Percentiles rank a stretch among this genome's conserved stretches.
Conservation (phyloP, 2,329 filamentous ascomycete genomes). For the Microthyrium microscopicum region DNA sequence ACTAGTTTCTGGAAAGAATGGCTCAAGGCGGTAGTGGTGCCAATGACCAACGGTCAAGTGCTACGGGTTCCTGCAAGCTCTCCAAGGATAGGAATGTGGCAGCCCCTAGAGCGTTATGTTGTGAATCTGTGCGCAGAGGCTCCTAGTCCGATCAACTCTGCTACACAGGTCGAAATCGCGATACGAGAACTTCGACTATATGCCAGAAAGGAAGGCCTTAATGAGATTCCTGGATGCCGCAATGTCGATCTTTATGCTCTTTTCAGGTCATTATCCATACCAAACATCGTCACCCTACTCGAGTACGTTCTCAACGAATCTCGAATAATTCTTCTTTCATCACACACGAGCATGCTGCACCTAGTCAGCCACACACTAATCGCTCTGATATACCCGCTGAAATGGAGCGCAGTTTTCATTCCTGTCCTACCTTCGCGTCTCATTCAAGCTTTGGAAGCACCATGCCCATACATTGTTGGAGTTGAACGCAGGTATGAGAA, state of each 20-base stretch:
- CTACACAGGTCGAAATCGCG: conserved; percentile 86
- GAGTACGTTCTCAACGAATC: conserved; percentile 89
- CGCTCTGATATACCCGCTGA: conserved; percentile 73
- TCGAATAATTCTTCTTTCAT: conserved; percentile 88
- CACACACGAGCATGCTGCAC: conserved; percentile 91
- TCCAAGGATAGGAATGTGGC: conserved; percentile 83
- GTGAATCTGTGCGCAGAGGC: conserved; percentile 94
- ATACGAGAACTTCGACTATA: conserved; percentile 83
- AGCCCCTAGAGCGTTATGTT: conserved; percentile 89
- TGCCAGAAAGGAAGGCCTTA: conserved; percentile 78
- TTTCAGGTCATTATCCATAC: conserved; percentile 76
- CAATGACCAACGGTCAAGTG: conserved; percentile 80
- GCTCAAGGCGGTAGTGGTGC: conserved; percentile 83
- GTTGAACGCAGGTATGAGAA: conserved; percentile 84
- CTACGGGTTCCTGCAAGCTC: conserved; percentile 75
- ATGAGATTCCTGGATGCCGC: conserved; percentile 82
- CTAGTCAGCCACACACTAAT: conserved; percentile 76
- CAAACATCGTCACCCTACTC: conserved; percentile 82
- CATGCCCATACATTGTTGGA: conserved; percentile 92
- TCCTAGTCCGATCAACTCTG: conserved; percentile 77
- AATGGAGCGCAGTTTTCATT: conserved; percentile 90
- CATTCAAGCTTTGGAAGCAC: conserved; percentile 79
- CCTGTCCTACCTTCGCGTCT: conserved; percentile 76
- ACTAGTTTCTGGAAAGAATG: conserved; percentile 98
- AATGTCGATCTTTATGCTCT: conserved; percentile 87